These are phyloP conservation scores for Geotrichum phurueaensis DNA, from an alignment of 1,139 yeast genomes.

Conservation along the genomic window DNA sequence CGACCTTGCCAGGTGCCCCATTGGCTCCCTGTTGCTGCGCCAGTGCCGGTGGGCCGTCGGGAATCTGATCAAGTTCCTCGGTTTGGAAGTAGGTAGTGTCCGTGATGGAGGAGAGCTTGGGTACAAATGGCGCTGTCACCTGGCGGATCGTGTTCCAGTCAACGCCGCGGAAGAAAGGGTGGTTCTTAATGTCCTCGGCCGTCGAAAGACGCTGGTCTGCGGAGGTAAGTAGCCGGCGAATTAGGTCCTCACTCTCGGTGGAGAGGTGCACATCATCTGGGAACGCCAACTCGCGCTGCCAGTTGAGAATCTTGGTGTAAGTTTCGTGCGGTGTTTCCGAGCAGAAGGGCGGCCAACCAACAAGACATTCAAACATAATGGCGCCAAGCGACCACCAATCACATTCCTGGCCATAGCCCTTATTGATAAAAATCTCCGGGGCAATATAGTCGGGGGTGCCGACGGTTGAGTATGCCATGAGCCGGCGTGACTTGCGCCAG, in stretches of 20 bases:
- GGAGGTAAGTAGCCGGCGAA: slow-evolving; percentile 71
- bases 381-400: slow-evolving; percentile 99
- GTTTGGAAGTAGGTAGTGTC: slow-evolving; percentile 98
- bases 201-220: slow-evolving; percentile 65
- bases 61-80: slow-evolving; percentile 91
- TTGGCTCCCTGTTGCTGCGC: slow-evolving; percentile 7
- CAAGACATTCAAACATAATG: slow-evolving; percentile 95
- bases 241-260: slow-evolving; percentile 90
- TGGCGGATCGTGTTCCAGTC: slow-evolving; percentile 92
- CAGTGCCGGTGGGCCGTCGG: slow-evolving; percentile 62
- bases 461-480: slow-evolving; percentile 97
- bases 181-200: slow-evolving; percentile 83
- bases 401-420: slow-evolving; percentile 98
- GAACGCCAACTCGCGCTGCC: slow-evolving; percentile 88
- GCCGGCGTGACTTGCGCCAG: slow-evolving; percentile 91
- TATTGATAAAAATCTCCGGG: slow-evolving; percentile 92
- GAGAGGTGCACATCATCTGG: slow-evolving; percentile 95
- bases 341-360: slow-evolving; percentile 99
- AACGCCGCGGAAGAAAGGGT: slow-evolving; percentile 91
- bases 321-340: slow-evolving; percentile 98
- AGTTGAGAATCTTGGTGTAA: slow-evolving; percentile 85
- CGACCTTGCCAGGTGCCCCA: slow-evolving; percentile 53
- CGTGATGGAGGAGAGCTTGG: slow-evolving; percentile 76
- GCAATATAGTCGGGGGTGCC: slow-evolving; percentile 99
- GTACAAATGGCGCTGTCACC: slow-evolving; percentile 93